phyloP scores from a whole-genome alignment of 768 basidiomycete genomes.

The Trametes gibbosa region DNA sequence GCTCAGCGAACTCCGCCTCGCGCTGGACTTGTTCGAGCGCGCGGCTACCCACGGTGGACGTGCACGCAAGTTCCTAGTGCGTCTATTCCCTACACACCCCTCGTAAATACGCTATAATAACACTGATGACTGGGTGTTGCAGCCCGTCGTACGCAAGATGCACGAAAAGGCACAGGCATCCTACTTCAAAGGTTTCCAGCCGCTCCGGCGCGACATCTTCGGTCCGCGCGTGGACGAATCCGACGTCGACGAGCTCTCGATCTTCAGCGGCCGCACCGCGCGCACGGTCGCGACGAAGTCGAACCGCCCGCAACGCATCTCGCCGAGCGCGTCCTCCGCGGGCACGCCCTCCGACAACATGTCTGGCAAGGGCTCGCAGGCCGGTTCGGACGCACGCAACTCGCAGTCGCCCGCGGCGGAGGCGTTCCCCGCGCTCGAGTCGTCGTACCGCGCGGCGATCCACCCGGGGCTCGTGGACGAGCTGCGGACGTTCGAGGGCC shows the following conservation, averaged over 20 bases:
- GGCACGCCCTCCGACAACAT: slow-evolving; percentile 8
- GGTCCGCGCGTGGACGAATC: slow-evolving; percentile 39
- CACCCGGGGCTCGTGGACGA: slow-evolving; percentile 34
- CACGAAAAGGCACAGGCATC: slow-evolving; percentile 57
- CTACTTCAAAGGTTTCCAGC: slow-evolving; percentile 44
- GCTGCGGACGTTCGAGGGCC: slow-evolving; percentile 29
- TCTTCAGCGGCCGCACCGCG: slow-evolving; percentile 69
- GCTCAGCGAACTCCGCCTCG: slow-evolving; percentile 58
- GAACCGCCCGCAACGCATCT: slow-evolving; percentile 21
- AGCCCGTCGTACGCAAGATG: slow-evolving; percentile 68
- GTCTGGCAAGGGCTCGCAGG: slow-evolving; percentile 1
- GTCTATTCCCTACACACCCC: slow-evolving; percentile 22
- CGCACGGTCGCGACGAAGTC: slow-evolving; percentile 56
- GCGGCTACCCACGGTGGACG: slow-evolving; percentile 65
- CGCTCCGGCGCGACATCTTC: slow-evolving; percentile 57
- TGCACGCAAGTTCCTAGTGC: slow-evolving; percentile 66
- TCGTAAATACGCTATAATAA: neutral
- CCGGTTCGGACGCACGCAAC: slow-evolving; percentile 2
- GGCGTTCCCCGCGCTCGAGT: slow-evolving; percentile 19
- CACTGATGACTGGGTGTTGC: neutral
- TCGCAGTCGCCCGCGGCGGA: slow-evolving; percentile 16
- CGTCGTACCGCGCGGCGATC: slow-evolving; percentile 24
- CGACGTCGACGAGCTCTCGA: slow-evolving; percentile 66
- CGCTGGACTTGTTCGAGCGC: slow-evolving; percentile 61
- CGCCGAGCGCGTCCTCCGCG: slow-evolving; percentile 10